Percentiles rank a stretch among this genome's conserved stretches.
Conservation (phyloP, 306 rosid species). For the Cicer yamashitae region DNA sequence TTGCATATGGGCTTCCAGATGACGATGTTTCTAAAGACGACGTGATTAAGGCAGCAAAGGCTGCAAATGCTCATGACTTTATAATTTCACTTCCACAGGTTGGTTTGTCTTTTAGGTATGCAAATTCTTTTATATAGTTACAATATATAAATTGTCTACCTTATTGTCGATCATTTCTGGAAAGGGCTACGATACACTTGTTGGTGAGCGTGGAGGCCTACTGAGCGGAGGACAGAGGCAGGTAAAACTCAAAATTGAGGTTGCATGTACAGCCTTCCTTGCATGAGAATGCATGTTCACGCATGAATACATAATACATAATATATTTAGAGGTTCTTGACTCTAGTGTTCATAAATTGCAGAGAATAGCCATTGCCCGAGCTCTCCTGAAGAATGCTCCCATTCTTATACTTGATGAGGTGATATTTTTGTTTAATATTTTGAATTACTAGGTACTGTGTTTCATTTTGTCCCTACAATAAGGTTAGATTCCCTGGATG, state of each 20-base stretch:
- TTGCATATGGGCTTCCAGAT: conserved; percentile 98
- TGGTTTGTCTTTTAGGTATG: conserved; percentile 34
- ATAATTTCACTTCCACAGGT: conserved; percentile 96
- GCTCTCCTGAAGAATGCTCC: conserved; percentile 92
- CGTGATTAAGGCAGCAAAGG: conserved; percentile 93
- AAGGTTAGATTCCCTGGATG: conserved; percentile 29
- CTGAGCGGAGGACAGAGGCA: conserved; percentile 96
- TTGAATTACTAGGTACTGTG: conserved; percentile 20
- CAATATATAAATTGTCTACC: conserved; percentile 19
- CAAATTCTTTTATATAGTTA: conserved; percentile 23
- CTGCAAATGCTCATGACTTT: conserved; percentile 98
- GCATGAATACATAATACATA: not conserved
- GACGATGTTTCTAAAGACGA: conserved; percentile 86
- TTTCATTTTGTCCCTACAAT: conserved; percentile 24
- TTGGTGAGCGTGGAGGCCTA: conserved; percentile 97
- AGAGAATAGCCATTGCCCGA: conserved; percentile 95
- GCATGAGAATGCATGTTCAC: conserved; percentile 10
- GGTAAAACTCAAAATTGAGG: conserved; percentile 53
- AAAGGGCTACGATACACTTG: conserved; percentile 92
- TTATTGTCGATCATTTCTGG: conserved; percentile 25
- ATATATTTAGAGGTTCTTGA: conserved; percentile 37
- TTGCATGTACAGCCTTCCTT: conserved; percentile 2
- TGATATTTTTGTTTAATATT: conserved; percentile 36
- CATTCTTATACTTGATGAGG: conserved; percentile 92
- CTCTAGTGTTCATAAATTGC: conserved; percentile 44